These are phyloP conservation scores for Logfia minima DNA, from an alignment of 129 eudicot genomes.

Conservation along the genomic window DNA sequence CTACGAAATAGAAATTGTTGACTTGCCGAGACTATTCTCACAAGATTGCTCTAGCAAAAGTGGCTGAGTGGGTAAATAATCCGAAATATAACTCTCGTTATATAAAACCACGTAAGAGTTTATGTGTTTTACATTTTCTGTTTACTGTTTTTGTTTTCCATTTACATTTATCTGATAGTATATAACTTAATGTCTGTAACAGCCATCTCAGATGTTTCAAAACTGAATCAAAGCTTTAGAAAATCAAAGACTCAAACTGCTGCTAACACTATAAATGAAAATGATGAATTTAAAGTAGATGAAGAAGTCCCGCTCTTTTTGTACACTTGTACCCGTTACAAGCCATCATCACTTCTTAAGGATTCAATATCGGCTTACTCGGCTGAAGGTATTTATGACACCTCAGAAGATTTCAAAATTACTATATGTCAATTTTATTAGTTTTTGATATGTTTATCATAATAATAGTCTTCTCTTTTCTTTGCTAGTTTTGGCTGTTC, in stretches of 20 bases:
- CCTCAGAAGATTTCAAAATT: neutral
- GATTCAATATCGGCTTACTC: slow-evolving; percentile 25
- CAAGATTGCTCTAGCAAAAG: slow-evolving; percentile 52
- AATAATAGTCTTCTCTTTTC: neutral
- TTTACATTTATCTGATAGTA: neutral
- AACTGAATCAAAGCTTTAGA: slow-evolving; percentile 29
- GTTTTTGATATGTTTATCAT: too few relatives aligned
- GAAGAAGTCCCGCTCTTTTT: slow-evolving; percentile 54
- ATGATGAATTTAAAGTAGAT: slow-evolving; percentile 44
- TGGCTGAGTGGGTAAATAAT: slow-evolving; percentile 41
- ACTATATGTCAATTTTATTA: neutral
- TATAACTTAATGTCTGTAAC: slow-evolving; percentile 4
- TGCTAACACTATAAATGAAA: neutral
- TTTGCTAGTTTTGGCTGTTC: slow-evolving; percentile 49
- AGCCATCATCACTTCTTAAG: slow-evolving; percentile 33
- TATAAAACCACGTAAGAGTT: slow-evolving; percentile 56
- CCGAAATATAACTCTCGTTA: slow-evolving; percentile 59
- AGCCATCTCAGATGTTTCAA: slow-evolving; percentile 37
- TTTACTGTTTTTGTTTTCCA: neutral
- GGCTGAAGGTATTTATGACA: slow-evolving; percentile 35
- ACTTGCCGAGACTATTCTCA: slow-evolving; percentile 65
- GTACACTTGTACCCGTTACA: slow-evolving; percentile 49
- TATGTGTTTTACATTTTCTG: neutral
- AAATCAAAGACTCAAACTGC: slow-evolving; percentile 7
- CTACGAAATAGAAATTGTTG: slow-evolving; percentile 43